Base-by-base conservation (phyloP, 768 basidiomycete species). In the Serpula lacrymans region DNA sequence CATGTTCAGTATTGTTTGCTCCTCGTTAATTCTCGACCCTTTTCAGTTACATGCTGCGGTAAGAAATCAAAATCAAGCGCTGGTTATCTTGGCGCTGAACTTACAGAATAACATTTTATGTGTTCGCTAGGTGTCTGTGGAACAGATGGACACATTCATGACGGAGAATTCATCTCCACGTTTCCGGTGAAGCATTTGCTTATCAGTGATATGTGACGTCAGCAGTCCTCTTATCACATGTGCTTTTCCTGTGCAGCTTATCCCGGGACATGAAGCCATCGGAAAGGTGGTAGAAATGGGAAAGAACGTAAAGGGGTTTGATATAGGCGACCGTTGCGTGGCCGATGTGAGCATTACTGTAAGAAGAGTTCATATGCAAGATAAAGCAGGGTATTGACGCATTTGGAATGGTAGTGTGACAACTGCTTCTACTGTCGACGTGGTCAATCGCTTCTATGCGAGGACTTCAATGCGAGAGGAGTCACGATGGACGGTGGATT, bases 361-460 rank as follows among this genome's bases (percentile, higher is more conserved):
- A 43, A 57, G 81, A 58, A 26, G 22, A 11, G 9, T 20, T 38
- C 11, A 25, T 31, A 6, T 13, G 6, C 12, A 7, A 26, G 41
- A 17, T 26, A 29, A 23, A 14, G 31, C 11, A 45, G n/a, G 12
- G 11, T 21, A 26, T 39, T 42, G 17, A 49, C 32, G 23, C 11
- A 33, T 26, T 45, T 29, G 26, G 28, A 39, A 35, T 17, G 18
- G 3, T 49, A 89, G 86, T 93, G 91, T 65, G 84, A 80, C 6
- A 72, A 70, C 44, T 94, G 91, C 63, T 90, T 91, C 67, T 91
- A 80, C 67, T 94, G 92, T 63, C 78, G 88, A 37, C 77, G 88
- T 31, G 90, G 89, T n/a, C 68, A 88, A 54, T 74, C 79, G 14
- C 70, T 93, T 8, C 67, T 90, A 41, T 95, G 92, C 64, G 90